Conservation (phyloP, 306 rosid species). For the Quillaja saponaria region DNA sequence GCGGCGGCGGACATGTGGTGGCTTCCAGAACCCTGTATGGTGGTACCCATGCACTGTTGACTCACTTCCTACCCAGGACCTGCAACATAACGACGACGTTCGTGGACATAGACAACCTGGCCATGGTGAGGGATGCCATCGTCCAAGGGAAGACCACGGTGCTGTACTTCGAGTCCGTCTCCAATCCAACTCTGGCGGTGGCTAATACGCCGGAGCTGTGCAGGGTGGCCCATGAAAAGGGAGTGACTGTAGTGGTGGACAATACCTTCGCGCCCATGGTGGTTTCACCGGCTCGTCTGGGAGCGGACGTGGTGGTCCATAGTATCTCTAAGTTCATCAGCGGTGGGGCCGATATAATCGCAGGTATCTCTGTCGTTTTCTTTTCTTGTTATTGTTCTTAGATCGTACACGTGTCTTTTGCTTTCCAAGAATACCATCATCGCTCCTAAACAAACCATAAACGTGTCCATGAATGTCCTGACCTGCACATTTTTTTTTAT, state of each 20-base stretch:
- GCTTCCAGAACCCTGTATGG: constrained; percentile 70
- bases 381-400: background rate
- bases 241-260: constrained; percentile 83
- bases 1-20: constrained; percentile 69
- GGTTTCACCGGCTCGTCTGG: constrained; percentile 74
- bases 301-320: constrained; percentile 89
- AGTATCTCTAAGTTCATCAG: constrained; percentile 92
- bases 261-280: constrained; percentile 93
- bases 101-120: constrained; percentile 58
- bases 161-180: constrained; percentile 64
- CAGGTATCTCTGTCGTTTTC: constrained; percentile 49
- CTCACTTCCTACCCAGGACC: constrained; percentile 65
- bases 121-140: constrained; percentile 51
- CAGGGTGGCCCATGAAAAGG: constrained; percentile 58
- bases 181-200: constrained; percentile 74
- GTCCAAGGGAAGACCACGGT: constrained; percentile 72
- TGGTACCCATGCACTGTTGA: constrained; percentile 85
- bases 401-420: constrained; percentile 7
- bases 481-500: no score
- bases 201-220: constrained; percentile 75
- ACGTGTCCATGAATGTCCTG: no score
- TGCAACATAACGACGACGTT: constrained; percentile 62
- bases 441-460: no score
- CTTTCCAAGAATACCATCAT: no score
- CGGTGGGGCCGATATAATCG: constrained; percentile 96